Evolutionary conservation across 2,329 filamentous ascomycete species (phyloP), one percentile per base, ranked within the genome.

Genomic region (Diaporthe citrichinensis): DNA sequence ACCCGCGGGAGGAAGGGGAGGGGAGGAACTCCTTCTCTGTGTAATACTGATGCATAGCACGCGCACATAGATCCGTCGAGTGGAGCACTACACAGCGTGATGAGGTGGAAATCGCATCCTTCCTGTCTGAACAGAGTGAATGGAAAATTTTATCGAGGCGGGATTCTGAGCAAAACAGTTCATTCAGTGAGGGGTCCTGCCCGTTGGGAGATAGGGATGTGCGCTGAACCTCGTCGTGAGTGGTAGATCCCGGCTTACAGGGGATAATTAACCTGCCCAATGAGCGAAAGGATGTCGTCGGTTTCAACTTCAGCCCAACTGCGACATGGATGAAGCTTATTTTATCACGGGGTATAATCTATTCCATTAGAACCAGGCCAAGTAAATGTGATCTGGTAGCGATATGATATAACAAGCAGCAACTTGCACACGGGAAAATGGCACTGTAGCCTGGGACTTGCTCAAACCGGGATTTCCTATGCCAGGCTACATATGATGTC

Each of bases 21-120:
- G 28, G 6, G 20, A 2, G 9, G n/a, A 39, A 62, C 39, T 31
- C n/a, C 2, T n/a, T 8, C 2, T 36, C 17, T n/a, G 3, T 53
- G 20, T 68, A 51, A 68, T 68, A 39, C 7, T 25, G 46, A 34
- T 53, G 62, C 62, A 67, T 67, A 57, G 53, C 51, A 34, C 51
- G 49, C 28, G 53, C 23, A 49, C 39, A 36, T 72, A 49, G 25
- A 59, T 9, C 12, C 23, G 31, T 25, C 12, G 17, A 51, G 6
- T 61, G 31, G 28, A 51, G 15, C 6, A 61, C 20, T 46, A 5
- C 20, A 34, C 5, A 41, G 9, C 28, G 41, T 31, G 34, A 23
- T 9, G 8, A 34, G 1, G 14, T 31, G 3, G n/a, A 23, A 8
- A 2, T 3, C n/a, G 14, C 25, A 20, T 41, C 23, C 15, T 49